Evolutionary conservation across 2,329 filamentous ascomycete species (phyloP), one percentile per base, ranked within the genome.

Genomic region (Fusarium tjaetaba): DNA sequence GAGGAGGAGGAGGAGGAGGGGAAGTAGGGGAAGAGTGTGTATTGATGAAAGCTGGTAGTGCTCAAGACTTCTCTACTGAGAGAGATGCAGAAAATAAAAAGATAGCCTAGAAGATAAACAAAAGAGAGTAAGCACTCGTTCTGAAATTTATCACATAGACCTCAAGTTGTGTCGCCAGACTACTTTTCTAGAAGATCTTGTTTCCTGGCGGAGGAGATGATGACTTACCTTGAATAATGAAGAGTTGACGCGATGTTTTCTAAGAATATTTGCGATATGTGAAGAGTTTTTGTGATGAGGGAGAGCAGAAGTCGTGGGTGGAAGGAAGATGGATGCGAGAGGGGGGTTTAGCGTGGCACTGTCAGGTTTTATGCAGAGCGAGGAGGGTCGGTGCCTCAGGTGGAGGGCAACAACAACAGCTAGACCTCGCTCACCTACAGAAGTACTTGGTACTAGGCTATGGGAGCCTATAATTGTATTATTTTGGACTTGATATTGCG

Each of bases 121-220:
- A 4, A 14, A 11, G 28, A 30, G 41, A 28, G 46, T 65, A 46
- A 65, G 46, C 46, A 63, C n/a, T 11, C 24, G 16, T 42, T 64
- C 30, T 5, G 7, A 9, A 7, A 28, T 45, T 18, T 48, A 53
- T 7, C 7, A n/a, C 7, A 18, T 11, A 53, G 11, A 15, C 8
- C 20, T 41, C 20, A 7, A 38, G 34, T n/a, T 28, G 24, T 14
- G 16, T 55, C 14, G 15, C 34, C 51, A 39, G 51, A 16, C 34
- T 55, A 13, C 15, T 53, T 36, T 36, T 28, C 28, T 36, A 22
- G 13, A 16, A 18, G 7, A 38, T 43, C 22, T 18, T 43, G 5
- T 22, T 46, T 20, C 16, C 11, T 62, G 28, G 26, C 13, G 46
- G 45, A 22, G 52, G 51, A 36, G 63, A 30, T 15, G 16, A 16